These are phyloP conservation scores for Fusarium setosum DNA, from an alignment of 2,329 filamentous ascomycete species.

Conservation along the genomic window DNA sequence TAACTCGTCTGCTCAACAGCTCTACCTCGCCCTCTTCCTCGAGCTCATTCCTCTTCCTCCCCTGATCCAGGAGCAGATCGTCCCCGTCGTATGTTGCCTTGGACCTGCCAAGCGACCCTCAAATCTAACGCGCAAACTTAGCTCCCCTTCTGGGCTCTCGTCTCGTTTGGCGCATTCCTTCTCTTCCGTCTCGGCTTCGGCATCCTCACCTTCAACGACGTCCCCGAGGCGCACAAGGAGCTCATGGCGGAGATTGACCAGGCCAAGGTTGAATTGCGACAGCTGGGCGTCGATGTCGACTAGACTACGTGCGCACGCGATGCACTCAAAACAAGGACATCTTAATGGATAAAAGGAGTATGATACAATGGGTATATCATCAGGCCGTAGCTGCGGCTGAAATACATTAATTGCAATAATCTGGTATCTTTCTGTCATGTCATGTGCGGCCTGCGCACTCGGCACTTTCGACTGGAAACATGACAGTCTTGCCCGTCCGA, in stretches of 20 bases:
- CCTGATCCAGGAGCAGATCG: slow-evolving; percentile 83
- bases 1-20: slow-evolving; percentile 65
- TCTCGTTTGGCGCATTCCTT: slow-evolving; percentile 91
- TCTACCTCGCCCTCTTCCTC: slow-evolving; percentile 89
- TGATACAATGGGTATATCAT: not conserved
- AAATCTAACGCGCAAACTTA: slow-evolving; percentile 48
- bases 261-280: slow-evolving; percentile 79
- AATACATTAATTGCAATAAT: slow-evolving; percentile 35
- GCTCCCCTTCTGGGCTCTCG: slow-evolving; percentile 93
- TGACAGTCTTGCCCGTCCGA: not conserved
- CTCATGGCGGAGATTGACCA: slow-evolving; percentile 85
- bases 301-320: slow-evolving; percentile 48
- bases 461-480: not conserved
- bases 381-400: slow-evolving; percentile 14
- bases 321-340: slow-evolving; percentile 8
- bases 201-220: slow-evolving; percentile 96
- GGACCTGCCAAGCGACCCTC: not conserved
- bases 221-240: slow-evolving; percentile 89
- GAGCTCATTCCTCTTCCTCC: slow-evolving; percentile 84
- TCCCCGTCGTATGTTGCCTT: slow-evolving; percentile 80
- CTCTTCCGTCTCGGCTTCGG: slow-evolving; percentile 93
- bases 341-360: slow-evolving; percentile 31
- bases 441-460: slow-evolving; percentile 28
- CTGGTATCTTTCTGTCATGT: slow-evolving; percentile 15
- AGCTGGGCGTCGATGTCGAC: slow-evolving; percentile 83